These are phyloP conservation scores for Trametes elegans DNA, from an alignment of 768 basidiomycete species.

Conservation along the genomic window DNA sequence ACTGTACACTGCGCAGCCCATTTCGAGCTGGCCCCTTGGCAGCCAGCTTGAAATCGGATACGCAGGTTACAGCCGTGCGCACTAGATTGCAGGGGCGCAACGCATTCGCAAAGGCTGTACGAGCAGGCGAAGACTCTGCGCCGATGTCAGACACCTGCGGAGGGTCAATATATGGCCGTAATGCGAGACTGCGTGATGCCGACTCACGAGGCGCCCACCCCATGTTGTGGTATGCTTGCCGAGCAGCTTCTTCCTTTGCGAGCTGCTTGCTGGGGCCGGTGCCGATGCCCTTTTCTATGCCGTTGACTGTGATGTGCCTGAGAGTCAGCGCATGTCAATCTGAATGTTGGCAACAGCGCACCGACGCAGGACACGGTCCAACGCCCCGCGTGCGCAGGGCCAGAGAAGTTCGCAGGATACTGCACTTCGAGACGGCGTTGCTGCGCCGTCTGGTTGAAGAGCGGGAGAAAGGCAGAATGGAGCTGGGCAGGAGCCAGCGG, in stretches of 20 bases:
- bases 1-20: neutral
- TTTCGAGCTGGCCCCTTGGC: neutral
- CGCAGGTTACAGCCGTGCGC: neutral
- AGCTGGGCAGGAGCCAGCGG: constrained; percentile 66
- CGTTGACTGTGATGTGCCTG: constrained; percentile 61
- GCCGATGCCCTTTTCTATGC: constrained; percentile 64
- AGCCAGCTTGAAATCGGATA: neutral
- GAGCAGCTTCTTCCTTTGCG: constrained; percentile 77
- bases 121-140: no score
- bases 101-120: neutral
- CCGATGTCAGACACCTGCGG: constrained; percentile 2
- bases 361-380: constrained; percentile 71
- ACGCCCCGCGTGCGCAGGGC: constrained; percentile 64
- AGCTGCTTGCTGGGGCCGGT: constrained; percentile 67
- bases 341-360: constrained; percentile 34
- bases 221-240: constrained; percentile 69
- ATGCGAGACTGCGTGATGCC: neutral
- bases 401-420: constrained; percentile 58
- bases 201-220: constrained; percentile 58
- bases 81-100: neutral
- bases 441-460: constrained; percentile 72
- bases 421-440: constrained; percentile 63
- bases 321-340: neutral
- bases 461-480: constrained; percentile 59
- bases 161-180: no score